Base-by-base conservation (phyloP, 2,329 filamentous ascomycete genomes). In the Phialemonium atrogriseum region DNA sequence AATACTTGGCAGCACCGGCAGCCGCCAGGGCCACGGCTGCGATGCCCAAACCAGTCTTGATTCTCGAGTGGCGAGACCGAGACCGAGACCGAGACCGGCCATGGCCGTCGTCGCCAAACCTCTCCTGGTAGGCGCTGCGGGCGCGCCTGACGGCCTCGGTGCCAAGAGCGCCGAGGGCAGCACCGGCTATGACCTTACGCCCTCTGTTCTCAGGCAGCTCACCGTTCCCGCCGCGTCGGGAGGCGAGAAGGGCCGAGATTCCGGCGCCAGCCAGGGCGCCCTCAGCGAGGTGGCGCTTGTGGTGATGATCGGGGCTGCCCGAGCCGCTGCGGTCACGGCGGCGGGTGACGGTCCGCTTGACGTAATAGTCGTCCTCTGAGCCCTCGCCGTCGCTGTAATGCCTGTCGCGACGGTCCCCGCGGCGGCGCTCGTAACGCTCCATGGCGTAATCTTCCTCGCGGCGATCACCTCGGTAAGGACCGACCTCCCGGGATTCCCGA, bases 211-310 rank as follows among this genome's bases (percentile, higher is more conserved):
- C 63, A 0, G 56, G 56, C 4, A 68, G 46, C 15, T 70, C 68
- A 30, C 69, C 67, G 3, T 68, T 55, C 33, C 60, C 61, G 30
- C 66, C 62, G 28, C 70, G 64, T 13, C 73, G 69, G 28, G 69
- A 71, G 11, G 68, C 62, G 5, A 77, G 52, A 3, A 80, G 53
- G n/a, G 75, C 76, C 9, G 70, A 68, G 7, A 76, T 53, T 29
- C 75, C 76, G 12, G 76, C 76, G 11, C 74, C 76, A 17, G 76
- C 76, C 11, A 79, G 59, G 8, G 74, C 76, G n/a, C 76, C 76
- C 46, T 77, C 74, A 14, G 75, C 75, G 5, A 80, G 51, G 42
- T 77, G 70, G 24, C 70, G 68, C 49, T 66, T 76, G 42, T 71
- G 70, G 40, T 73, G 65, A 30, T 64, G 56, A 24, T 62, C 62